phyloP scores from a whole-genome alignment of 1,284 basidiomycete genomes.

The Sporisorium reilianum region DNA sequence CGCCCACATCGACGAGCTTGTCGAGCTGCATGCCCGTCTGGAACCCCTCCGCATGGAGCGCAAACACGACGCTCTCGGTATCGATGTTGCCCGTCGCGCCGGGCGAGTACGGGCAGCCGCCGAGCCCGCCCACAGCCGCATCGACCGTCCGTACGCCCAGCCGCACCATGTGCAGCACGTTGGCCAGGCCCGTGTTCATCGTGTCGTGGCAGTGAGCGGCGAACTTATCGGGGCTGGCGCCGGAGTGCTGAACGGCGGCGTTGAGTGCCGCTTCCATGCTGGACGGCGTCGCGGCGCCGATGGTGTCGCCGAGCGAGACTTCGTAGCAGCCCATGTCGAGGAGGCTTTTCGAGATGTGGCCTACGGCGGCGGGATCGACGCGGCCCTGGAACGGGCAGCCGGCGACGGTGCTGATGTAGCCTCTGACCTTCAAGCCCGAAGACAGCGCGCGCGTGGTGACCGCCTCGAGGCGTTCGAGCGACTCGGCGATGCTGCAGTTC shows the following conservation, averaged over 20 bases:
- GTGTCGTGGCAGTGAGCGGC: conserved; percentile 86
- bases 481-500: conserved; percentile 81
- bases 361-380: conserved; percentile 78
- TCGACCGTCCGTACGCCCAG: conserved; percentile 73
- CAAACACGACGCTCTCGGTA: conserved; percentile 81
- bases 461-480: conserved; percentile 76
- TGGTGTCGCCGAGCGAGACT: conserved; percentile 90
- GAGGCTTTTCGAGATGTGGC: conserved; percentile 79
- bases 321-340: conserved; percentile 94
- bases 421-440: conserved; percentile 80
- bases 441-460: conserved; percentile 77
- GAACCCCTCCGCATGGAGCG: conserved; percentile 80
- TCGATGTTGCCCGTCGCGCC: conserved; percentile 73
- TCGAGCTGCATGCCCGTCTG: conserved; percentile 75
- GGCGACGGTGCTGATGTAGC: conserved; percentile 80
- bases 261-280: conserved; percentile 79
- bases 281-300: conserved; percentile 84
- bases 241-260: conserved; percentile 73
- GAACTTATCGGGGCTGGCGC: conserved; percentile 4
- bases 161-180: conserved; percentile 71
- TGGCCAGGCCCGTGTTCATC: conserved; percentile 79
- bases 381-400: conserved; percentile 86
- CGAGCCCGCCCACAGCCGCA: conserved; percentile 83
- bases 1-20: conserved; percentile 44
- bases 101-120: conserved; percentile 94